Percentiles rank a stretch among this genome's conserved stretches.
These are phyloP conservation scores for Apodospora peruviana DNA, from an alignment of 495 filamentous ascomycete species.

Conservation along the genomic window DNA sequence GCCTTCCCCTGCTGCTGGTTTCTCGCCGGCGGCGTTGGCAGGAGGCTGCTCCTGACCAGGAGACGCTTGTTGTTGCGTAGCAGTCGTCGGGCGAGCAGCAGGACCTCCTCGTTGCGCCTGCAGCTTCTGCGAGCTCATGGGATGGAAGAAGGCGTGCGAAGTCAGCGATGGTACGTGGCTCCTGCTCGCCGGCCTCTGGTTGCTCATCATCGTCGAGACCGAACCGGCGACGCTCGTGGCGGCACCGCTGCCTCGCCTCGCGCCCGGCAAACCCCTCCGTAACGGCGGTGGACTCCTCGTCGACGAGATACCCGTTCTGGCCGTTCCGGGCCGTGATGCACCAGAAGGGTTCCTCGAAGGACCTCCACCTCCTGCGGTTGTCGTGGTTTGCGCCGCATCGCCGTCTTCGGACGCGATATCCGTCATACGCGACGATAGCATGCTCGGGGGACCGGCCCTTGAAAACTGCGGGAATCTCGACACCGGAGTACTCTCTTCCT, in stretches of 20 bases:
- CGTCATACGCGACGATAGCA: constrained; percentile 83
- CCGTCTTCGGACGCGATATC: constrained; percentile 61
- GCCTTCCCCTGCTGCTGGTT: no score
- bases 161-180: constrained; percentile 88
- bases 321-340: constrained; percentile 37
- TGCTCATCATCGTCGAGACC: constrained; percentile 42
- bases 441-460: constrained; percentile 45
- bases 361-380: constrained; percentile 29
- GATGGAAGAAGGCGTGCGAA: constrained; percentile 86
- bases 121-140: constrained; percentile 93
- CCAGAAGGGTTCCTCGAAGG: no score
- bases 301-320: constrained; percentile 45
- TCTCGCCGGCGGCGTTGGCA: no score
- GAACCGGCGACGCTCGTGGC: constrained; percentile 38
- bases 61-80: no score
- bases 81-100: constrained; percentile 19
- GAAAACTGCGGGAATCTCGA: background rate
- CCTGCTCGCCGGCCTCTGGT: constrained; percentile 63
- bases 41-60: no score
- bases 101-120: constrained; percentile 76
- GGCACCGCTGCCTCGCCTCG: constrained; percentile 34
- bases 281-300: constrained; percentile 28
- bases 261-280: constrained; percentile 33
- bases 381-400: constrained; percentile 27
- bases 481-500: no score